These are phyloP conservation scores for Saturnispora hagleri DNA, from an alignment of 805 yeast species.

Conservation along the genomic window DNA sequence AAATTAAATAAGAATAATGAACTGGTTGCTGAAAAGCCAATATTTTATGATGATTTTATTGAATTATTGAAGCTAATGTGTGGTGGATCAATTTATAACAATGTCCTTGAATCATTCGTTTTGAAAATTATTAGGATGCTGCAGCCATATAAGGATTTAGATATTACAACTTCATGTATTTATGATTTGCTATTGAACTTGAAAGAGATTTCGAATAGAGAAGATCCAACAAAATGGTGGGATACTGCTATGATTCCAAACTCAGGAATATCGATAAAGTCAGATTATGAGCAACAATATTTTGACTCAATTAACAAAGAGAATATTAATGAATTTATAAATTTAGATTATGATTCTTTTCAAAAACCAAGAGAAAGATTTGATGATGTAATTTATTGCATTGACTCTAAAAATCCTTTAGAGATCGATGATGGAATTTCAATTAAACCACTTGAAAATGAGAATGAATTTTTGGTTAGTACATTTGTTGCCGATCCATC, in stretches of 20 bases:
- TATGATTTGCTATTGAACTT: conserved; percentile 38
- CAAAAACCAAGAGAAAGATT: neutral
- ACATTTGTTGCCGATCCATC: conserved; percentile 87
- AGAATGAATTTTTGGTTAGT: conserved; percentile 36
- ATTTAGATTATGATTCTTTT: conserved; percentile 13
- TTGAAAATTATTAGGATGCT: conserved; percentile 30
- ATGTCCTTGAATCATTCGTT: conserved; percentile 40
- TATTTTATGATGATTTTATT: conserved; percentile 31
- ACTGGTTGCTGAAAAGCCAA: conserved; percentile 15
- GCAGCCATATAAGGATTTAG: conserved; percentile 27
- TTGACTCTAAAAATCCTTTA: conserved; percentile 70
- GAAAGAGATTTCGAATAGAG: conserved; percentile 21
- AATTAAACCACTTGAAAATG: conserved; percentile 26
- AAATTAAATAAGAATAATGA: conserved; percentile 4
- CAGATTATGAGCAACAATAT: conserved; percentile 36
- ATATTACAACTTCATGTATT: conserved; percentile 45
- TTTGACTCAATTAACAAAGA: conserved; percentile 25
- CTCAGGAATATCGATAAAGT: conserved; percentile 32
- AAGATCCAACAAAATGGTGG: conserved; percentile 48
- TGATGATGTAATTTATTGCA: conserved; percentile 57
- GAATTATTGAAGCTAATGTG: conserved; percentile 45
- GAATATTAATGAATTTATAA: conserved; percentile 14
- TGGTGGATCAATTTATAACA: conserved; percentile 42
- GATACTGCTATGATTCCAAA: conserved; percentile 37
- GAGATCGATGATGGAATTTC: conserved; percentile 95